Percentiles rank a stretch among this genome's conserved stretches.
Conservation (phyloP, 768 basidiomycete species). For the Dictyophora rubrovolvata region DNA sequence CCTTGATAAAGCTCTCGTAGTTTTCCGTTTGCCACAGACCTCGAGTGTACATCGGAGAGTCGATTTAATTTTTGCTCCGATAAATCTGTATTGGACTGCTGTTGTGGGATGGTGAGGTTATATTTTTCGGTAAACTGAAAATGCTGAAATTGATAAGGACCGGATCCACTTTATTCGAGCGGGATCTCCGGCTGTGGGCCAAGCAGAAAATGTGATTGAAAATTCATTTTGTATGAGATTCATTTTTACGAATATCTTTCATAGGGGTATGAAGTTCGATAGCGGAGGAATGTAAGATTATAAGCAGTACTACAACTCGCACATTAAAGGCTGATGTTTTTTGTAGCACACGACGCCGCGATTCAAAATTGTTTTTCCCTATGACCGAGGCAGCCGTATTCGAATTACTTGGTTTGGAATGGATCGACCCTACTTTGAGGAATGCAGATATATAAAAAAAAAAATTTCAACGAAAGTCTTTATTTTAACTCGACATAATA, state of each 20-base stretch:
- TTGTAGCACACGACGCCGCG: conserved; percentile 48
- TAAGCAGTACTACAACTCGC: neutral
- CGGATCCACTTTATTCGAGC: conserved; percentile 83
- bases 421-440: conserved; percentile 58
- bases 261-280: conserved; percentile 74
- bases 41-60: conserved; percentile 50
- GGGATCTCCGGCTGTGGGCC: conserved; percentile 71
- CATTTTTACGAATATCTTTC: conserved; percentile 6
- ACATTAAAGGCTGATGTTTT: neutral
- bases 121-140: neutral
- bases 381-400: conserved; percentile 67
- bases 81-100: conserved; percentile 77
- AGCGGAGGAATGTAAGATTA: conserved; percentile 62
- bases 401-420: conserved; percentile 55
- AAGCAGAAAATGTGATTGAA: conserved; percentile 44
- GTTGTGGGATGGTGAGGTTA: conserved; percentile 70
- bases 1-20: conserved; percentile 76
- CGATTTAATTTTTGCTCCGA: conserved; percentile 74
- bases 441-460: conserved; percentile 51
- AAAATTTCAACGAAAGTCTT: neutral
- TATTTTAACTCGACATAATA: neutral
- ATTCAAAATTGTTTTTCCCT: conserved; percentile 50
- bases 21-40: conserved; percentile 51
- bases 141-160: conserved; percentile 37
- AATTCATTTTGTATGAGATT: neutral